A percentile compares a stretch with the other conserved stretches of the same genome.
Evolutionary conservation across 169 alveolate genomes (phyloP).

Genomic region (Theileria annulata): DNA sequence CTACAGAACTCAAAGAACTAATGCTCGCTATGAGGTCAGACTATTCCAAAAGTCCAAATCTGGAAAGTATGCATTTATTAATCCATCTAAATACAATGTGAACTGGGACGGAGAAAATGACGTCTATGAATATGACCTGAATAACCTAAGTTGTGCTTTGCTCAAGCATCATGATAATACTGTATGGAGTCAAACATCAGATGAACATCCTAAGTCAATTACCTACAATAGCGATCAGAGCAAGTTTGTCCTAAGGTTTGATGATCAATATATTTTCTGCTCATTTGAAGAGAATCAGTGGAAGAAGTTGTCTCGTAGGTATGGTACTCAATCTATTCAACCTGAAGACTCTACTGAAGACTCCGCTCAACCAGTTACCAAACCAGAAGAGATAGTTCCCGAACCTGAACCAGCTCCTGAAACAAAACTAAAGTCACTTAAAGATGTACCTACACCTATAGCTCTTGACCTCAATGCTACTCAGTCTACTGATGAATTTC

Average conservation of each 20-base stretch:
- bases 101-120: not conserved
- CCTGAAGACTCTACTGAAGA: no score
- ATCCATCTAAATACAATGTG: not conserved
- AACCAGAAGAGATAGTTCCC: no score
- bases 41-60: not conserved
- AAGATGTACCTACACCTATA: no score
- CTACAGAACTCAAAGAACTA: not conserved
- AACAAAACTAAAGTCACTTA: no score
- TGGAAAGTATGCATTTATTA: not conserved
- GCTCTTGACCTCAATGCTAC: no score
- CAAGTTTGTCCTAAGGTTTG: not conserved
- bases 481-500: no score
- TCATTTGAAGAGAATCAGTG: not conserved
- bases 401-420: no score
- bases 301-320: not conserved
- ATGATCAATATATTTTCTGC: not conserved
- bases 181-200: not conserved
- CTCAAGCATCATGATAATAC: not conserved
- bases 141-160: not conserved
- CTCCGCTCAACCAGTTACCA: no score
- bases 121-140: not conserved
- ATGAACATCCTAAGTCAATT: not conserved
- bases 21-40: not conserved
- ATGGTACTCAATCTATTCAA: not conserved
- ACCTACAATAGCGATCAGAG: not conserved